Evolutionary conservation across 345 rosid genomes (phyloP).

Genomic region (Populus davidiana): DNA sequence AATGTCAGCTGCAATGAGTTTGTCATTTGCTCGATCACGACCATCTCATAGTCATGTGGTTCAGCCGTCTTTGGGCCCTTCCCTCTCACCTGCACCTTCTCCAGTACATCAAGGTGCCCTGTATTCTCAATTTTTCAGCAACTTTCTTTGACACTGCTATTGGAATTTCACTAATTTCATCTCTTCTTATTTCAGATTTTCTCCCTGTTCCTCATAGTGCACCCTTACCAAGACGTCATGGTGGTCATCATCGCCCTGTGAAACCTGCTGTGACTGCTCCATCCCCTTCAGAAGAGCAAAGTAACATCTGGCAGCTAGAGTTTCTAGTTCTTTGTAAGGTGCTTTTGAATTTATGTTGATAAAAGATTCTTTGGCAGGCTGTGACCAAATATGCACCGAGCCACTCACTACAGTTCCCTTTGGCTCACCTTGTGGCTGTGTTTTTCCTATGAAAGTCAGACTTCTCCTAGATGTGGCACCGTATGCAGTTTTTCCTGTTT

Average conservation of each 20-base stretch:
- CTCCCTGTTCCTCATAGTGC: conserved; percentile 36
- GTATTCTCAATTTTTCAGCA: neutral
- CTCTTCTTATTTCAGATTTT: conserved; percentile 36
- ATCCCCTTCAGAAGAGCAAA: conserved; percentile 57
- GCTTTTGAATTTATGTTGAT: conserved; percentile 18
- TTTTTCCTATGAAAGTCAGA: conserved; percentile 90
- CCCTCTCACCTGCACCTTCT: conserved; percentile 44
- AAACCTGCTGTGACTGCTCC: conserved; percentile 58
- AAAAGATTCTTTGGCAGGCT: conserved; percentile 51
- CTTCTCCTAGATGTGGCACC: conserved; percentile 83
- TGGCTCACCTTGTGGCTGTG: conserved; percentile 98
- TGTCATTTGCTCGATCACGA: conserved; percentile 36
- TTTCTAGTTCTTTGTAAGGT: neutral
- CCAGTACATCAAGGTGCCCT: conserved; percentile 46
- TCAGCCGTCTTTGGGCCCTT: conserved; percentile 39
- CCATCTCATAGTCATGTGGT: conserved; percentile 30
- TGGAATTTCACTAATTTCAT: conserved; percentile 14
- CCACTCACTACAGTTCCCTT: conserved; percentile 87
- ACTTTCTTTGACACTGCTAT: conserved; percentile 8
- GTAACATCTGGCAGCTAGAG: conserved; percentile 33
- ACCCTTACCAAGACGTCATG: conserved; percentile 41
- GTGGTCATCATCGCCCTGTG: conserved; percentile 41
- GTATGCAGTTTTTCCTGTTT: conserved; percentile 76
- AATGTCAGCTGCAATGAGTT: conserved; percentile 40
- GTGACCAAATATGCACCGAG: conserved; percentile 82